These are phyloP conservation scores for Phaeosphaeriaceae sp. DNA, from an alignment of 2,329 filamentous ascomycete genomes.

Conservation along the genomic window DNA sequence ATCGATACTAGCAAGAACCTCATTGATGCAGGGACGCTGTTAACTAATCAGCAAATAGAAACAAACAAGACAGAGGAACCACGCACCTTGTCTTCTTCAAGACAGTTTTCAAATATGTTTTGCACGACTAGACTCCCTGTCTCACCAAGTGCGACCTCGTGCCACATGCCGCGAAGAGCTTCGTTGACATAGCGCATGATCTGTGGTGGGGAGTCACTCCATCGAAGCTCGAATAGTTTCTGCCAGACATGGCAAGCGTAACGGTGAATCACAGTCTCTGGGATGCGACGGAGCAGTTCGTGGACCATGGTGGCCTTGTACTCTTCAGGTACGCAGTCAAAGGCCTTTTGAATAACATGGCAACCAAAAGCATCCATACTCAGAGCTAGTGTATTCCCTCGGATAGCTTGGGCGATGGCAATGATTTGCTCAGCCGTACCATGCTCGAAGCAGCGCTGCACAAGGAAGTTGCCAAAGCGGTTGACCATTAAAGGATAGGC, in stretches of 20 bases:
- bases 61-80: background rate
- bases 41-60: slow-evolving; percentile 5
- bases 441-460: slow-evolving; percentile 98
- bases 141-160: slow-evolving; percentile 95
- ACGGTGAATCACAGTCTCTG: slow-evolving; percentile 96
- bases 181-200: slow-evolving; percentile 99
- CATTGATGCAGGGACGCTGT: slow-evolving; percentile 93
- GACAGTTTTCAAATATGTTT: slow-evolving; percentile 99
- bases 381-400: slow-evolving; percentile 88
- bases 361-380: slow-evolving; percentile 99
- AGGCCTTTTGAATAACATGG: slow-evolving; percentile 97
- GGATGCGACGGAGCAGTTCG: slow-evolving; percentile 91
- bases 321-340: slow-evolving; percentile 95
- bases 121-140: slow-evolving; percentile 98
- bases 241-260: slow-evolving; percentile 99
- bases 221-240: slow-evolving; percentile 97
- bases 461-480: slow-evolving; percentile 96
- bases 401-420: slow-evolving; percentile 91
- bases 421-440: slow-evolving; percentile 91
- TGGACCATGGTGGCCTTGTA: slow-evolving; percentile 99
- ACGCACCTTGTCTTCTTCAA: slow-evolving; percentile 94
- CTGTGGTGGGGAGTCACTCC: slow-evolving; percentile 91
- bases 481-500: slow-evolving; percentile 98
- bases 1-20: slow-evolving; percentile 93
- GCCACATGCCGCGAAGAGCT: slow-evolving; percentile 94